Percentiles rank a stretch among this genome's conserved stretches.
Conservation (phyloP, 192 early-diverging fungal species). For the Entomortierella lignicola region DNA sequence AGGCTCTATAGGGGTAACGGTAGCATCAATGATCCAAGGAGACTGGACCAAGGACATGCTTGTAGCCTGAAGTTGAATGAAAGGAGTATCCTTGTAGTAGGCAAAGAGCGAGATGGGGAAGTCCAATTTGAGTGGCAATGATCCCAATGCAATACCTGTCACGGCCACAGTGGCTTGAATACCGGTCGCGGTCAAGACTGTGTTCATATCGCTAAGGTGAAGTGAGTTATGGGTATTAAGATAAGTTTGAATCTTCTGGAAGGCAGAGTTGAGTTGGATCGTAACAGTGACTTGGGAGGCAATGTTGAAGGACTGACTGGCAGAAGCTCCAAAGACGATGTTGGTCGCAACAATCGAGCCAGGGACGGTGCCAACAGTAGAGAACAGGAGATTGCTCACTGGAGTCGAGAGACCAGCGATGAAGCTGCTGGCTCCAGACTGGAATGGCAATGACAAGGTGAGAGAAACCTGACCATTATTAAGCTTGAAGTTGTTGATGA, state of each 20-base stretch:
- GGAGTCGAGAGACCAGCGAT: constrained; percentile 26
- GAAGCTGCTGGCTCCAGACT: constrained; percentile 19
- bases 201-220: constrained; percentile 43
- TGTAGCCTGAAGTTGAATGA: constrained; percentile 28
- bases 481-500: constrained; percentile 44
- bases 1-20: constrained; percentile 17
- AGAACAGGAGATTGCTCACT: constrained; percentile 26
- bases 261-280: constrained; percentile 28
- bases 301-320: constrained; percentile 41
- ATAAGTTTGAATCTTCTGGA: constrained; percentile 41
- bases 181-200: constrained; percentile 41
- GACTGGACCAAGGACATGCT: constrained; percentile 25
- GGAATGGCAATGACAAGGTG: constrained; percentile 28
- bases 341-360: constrained; percentile 28
- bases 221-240: constrained; percentile 48
- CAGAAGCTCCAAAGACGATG: constrained; percentile 36
- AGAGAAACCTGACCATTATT: constrained; percentile 33
- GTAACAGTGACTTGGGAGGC: constrained; percentile 25
- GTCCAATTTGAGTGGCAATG: constrained; percentile 42
- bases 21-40: constrained; percentile 29
- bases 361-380: constrained; percentile 19
- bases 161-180: constrained; percentile 32
- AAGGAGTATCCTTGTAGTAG: constrained; percentile 24
- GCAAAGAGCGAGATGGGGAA: constrained; percentile 28
- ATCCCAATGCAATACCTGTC: constrained; percentile 17